These are phyloP conservation scores for Erythrobasidium yunnanense DNA, from an alignment of 768 basidiomycete species.

Conservation along the genomic window DNA sequence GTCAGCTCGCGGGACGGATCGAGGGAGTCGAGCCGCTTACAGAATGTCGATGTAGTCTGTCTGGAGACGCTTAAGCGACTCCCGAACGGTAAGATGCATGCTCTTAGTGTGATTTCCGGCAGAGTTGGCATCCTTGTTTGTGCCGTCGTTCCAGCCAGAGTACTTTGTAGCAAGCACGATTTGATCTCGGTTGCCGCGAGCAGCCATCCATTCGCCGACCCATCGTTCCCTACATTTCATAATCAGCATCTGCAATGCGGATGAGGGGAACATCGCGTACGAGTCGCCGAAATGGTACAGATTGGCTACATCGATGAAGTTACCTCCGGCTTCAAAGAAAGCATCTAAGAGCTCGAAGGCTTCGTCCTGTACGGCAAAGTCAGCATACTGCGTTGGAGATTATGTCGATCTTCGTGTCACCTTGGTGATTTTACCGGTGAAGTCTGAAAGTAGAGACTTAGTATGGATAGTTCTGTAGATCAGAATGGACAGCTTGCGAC, in stretches of 20 bases:
- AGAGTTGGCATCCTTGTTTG: slow-evolving; percentile 40
- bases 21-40: neutral
- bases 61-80: slow-evolving; percentile 50
- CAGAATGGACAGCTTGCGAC: neutral
- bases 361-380: too few relatives aligned
- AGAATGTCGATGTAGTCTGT: slow-evolving; percentile 50
- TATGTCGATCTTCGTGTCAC: neutral
- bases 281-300: slow-evolving; percentile 48
- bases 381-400: slow-evolving; percentile 43
- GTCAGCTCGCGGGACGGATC: neutral
- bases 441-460: neutral
- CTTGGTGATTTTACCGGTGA: neutral
- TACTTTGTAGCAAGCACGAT: slow-evolving; percentile 41
- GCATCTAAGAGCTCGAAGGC: slow-evolving; percentile 48
- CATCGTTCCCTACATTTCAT: too few relatives aligned
- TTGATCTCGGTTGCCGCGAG: slow-evolving; percentile 45
- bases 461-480: neutral
- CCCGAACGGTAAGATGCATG: slow-evolving; percentile 45
- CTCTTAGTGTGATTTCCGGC: slow-evolving; percentile 48
- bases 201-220: slow-evolving; percentile 49
- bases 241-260: too few relatives aligned
- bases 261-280: too few relatives aligned
- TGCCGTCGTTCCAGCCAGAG: neutral
- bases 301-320: slow-evolving; percentile 48
- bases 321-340: slow-evolving; percentile 47